Evolutionary conservation across 2,329 filamentous ascomycete genomes (phyloP).

Genomic region (Arachnopeziza araneosa): DNA sequence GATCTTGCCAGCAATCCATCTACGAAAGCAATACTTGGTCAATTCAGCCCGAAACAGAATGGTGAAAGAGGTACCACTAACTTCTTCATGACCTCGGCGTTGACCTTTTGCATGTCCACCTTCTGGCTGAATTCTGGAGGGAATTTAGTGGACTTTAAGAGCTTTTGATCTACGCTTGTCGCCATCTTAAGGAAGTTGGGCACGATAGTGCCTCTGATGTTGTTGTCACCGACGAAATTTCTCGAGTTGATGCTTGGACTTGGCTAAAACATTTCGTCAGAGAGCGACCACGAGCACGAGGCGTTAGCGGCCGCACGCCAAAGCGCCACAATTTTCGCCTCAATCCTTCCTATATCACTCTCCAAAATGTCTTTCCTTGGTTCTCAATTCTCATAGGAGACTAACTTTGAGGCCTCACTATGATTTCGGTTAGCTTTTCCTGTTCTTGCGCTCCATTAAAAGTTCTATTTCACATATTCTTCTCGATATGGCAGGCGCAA

Average conservation of each 20-base stretch:
- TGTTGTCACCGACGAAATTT: background rate
- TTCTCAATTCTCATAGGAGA: too few relatives aligned
- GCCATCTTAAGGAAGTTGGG: slow-evolving; percentile 52
- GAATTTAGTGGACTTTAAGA: slow-evolving; percentile 87
- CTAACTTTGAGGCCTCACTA: too few relatives aligned
- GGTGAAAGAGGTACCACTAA: slow-evolving; percentile 39
- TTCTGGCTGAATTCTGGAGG: slow-evolving; percentile 90
- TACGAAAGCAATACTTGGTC: slow-evolving; percentile 34
- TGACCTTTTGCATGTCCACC: slow-evolving; percentile 96
- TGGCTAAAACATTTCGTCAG: background rate
- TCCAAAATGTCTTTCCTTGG: too few relatives aligned
- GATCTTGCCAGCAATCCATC: slow-evolving; percentile 90
- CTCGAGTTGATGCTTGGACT: background rate
- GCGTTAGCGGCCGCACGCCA: background rate
- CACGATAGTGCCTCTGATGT: background rate
- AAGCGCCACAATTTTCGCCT: background rate
- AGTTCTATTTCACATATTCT: too few relatives aligned
- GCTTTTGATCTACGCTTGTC: slow-evolving; percentile 79
- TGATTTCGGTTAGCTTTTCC: too few relatives aligned
- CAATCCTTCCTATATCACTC: background rate
- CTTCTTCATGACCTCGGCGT: slow-evolving; percentile 97
- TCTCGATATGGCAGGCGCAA: too few relatives aligned
- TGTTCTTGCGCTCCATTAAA: too few relatives aligned
- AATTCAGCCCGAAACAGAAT: slow-evolving; percentile 9
- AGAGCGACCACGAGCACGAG: background rate